Conservation (phyloP, 768 basidiomycete genomes). For the Lentinus brumalis region DNA sequence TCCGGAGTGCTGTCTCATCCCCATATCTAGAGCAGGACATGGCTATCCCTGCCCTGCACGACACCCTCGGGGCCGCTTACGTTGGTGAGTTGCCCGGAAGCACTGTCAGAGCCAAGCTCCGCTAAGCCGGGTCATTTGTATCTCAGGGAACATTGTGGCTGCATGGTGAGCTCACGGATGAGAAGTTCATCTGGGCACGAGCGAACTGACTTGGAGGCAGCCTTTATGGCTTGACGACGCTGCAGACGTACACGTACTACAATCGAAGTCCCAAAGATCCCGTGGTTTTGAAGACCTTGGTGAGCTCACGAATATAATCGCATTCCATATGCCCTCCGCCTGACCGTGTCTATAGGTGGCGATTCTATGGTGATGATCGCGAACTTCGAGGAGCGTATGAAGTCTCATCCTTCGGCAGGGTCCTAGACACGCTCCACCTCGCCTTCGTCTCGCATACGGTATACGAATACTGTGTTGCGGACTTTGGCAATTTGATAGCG, state of each 20-base stretch:
- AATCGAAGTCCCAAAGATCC: no score
- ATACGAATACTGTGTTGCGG: conserved; percentile 9
- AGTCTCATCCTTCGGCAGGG: conserved; percentile 10
- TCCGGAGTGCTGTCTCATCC: neutral
- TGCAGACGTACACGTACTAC: conserved; percentile 16
- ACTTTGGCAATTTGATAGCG: conserved; percentile 1
- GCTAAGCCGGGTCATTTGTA: neutral
- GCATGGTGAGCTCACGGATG: neutral
- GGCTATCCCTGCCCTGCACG: neutral
- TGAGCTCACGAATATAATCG: no score
- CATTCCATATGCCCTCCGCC: conserved; percentile 1
- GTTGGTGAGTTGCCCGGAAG: neutral
- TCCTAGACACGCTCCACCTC: conserved; percentile 23
- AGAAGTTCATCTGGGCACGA: neutral
- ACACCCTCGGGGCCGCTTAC: conserved; percentile 1
- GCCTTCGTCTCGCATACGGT: conserved; percentile 22
- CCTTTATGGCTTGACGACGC: conserved; percentile 20
- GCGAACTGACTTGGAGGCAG: neutral
- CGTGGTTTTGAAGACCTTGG: no score
- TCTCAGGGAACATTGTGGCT: neutral
- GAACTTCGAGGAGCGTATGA: neutral
- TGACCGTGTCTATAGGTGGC: neutral
- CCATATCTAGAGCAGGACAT: neutral
- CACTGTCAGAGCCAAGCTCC: neutral
- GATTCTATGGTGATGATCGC: conserved; percentile 1